Evolutionary conservation across 331 rosid genomes (phyloP), one percentile per base, ranked within the genome.

Genomic region (Cydonia oblonga): DNA sequence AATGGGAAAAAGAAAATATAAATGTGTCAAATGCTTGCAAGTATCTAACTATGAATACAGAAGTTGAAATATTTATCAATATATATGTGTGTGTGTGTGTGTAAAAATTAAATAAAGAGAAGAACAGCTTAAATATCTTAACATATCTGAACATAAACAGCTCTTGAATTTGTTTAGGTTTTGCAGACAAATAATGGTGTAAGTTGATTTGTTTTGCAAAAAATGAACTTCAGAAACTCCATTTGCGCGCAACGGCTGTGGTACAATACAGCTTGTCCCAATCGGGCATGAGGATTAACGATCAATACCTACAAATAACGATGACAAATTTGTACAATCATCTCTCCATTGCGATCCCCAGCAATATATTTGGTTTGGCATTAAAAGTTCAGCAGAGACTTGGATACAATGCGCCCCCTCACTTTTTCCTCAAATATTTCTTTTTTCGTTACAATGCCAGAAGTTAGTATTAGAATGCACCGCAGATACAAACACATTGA

Each of bases 391-490:
- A 1, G 38, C 9, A 3, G 53, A 32, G 53, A 32, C 9, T 63
- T 7, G 72, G 64, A 52, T 74, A 74, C 77, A 64, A 35, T 35
- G n/a, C 13, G 26, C 59, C 59, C 49, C 73, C 60, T 66, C 71
- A 19, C 35, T 0, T 33, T 54, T 59, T 24, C 74, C 64, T 58
- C n/a, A 24, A 18, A 16, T 26, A 6, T 13, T 11, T 30, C 5
- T 25, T 16, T 29, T 40, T 59, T 22, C 0, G 40, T 75, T 66
- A 30, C 51, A 29, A 35, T n/a, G 35, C 22, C 9, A 3, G 25
- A 59, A 57, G 73, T 68, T 30, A 54, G 66, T 16, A 46, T 29
- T 28, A 73, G 19, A 64, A 72, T 60, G 62, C 81, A 69, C 64
- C 64, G 9, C 28, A 64, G n/a, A 24, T 38, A 71, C 26, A 40